Evolutionary conservation across 805 yeast species (phyloP), one percentile per base, ranked within the genome.

Genomic region (Hanseniaspora nectarophila): DNA sequence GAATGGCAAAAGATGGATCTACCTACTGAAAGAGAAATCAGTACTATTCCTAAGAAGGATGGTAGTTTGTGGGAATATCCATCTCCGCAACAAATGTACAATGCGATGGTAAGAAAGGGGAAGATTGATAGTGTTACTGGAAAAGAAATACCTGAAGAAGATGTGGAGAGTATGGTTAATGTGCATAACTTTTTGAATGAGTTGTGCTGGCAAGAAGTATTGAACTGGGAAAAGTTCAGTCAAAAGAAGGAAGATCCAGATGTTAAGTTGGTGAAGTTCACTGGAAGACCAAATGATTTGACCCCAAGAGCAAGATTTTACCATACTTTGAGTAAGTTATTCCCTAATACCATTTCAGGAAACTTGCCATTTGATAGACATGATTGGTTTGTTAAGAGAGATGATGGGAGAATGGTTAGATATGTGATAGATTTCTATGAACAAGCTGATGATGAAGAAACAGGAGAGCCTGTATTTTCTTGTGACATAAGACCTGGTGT

Each of bases 61-160:
- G 80, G 78, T 55, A 95, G 95, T 1, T 78, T 81, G 45, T 92
- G 99, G 99, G 98, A 92, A 68, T 92, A 92, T 64, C 99, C 99
- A 1, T 86, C 96, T 2, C 98, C 99, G 0, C 98, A 92, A 68
- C 99, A 92, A 65, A 92, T 92, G 99, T 80, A 88, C 58, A 89
- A 90, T 62, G 99, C 99, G 12, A 90, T 92, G 97, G 70, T 88
- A 26, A 79, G 90, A 57, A 92, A 92, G 70, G 95, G 96, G 20
- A 90, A 92, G 61, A 60, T 66, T 13, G 66, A 64, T 43, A 58
- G 63, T 5, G 56, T 58, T 32, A 63, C 65, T 1, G 81, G 77
- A 2, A 83, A 85, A 43, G 94, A 82, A 45, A 77, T 90, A 50
- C 94, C 90, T 2, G 97, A 89, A 64, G 95, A 87, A 57, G 96